phyloP scores from a whole-genome alignment of 768 basidiomycete genomes.

The Hortiboletus flavorubellus region DNA sequence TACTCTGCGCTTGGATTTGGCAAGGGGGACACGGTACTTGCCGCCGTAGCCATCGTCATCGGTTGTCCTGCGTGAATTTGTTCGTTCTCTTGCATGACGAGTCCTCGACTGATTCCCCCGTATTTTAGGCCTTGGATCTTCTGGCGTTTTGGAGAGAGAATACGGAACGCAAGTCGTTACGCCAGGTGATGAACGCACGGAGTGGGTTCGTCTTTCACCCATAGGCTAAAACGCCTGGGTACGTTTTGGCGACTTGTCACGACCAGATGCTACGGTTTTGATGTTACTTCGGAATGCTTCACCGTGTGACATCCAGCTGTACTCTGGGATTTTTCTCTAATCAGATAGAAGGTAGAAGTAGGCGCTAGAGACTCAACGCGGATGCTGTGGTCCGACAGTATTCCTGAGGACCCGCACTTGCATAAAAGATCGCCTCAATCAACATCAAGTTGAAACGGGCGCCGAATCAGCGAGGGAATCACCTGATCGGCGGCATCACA shows the following conservation, averaged over 20 bases:
- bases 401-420: too few species aligned
- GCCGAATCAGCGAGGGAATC: too few species aligned
- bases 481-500: too few species aligned
- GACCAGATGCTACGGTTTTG: too few species aligned
- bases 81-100: too few species aligned
- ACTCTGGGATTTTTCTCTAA: too few species aligned
- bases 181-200: constrained; percentile 18
- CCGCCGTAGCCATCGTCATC: constrained; percentile 51
- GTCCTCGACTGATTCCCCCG: constrained; percentile 32
- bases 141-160: constrained; percentile 32
- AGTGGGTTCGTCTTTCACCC: background rate
- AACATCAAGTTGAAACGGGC: too few species aligned
- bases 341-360: too few species aligned
- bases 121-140: constrained; percentile 39
- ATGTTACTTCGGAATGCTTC: background rate
- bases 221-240: background rate
- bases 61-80: constrained; percentile 51
- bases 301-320: background rate
- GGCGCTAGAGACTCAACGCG: too few species aligned
- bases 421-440: too few species aligned
- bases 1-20: constrained; percentile 65
- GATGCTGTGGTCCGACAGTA: too few species aligned
- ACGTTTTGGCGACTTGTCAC: background rate
- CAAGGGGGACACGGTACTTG: constrained; percentile 64
- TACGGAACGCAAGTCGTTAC: constrained; percentile 46